Conservation (phyloP, 2,329 filamentous ascomycete genomes). For the Microdochium nivale region DNA sequence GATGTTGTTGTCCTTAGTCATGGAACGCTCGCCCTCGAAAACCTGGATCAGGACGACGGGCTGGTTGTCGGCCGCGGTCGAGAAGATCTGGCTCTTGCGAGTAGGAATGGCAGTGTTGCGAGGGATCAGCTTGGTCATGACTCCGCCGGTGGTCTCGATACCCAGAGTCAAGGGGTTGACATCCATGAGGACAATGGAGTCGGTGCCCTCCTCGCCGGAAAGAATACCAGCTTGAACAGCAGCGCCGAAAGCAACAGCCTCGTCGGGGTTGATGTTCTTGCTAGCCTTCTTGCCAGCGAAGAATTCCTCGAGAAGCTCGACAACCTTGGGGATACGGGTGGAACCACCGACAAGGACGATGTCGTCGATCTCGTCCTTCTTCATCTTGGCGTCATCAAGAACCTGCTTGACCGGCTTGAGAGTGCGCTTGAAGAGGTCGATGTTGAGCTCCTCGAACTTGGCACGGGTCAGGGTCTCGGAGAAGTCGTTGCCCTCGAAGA, state of each 20-base stretch:
- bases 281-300: conserved; percentile 93
- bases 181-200: conserved; percentile 86
- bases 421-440: conserved; percentile 98
- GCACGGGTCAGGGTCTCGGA: conserved; percentile 96
- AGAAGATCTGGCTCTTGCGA: conserved; percentile 97
- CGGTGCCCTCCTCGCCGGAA: conserved; percentile 74
- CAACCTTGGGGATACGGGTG: conserved; percentile 65
- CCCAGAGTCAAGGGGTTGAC: conserved; percentile 94
- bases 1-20: conserved; percentile 96
- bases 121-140: conserved; percentile 95
- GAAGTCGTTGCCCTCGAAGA: conserved; percentile 96
- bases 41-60: conserved; percentile 92
- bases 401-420: conserved; percentile 98
- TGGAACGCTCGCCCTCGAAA: conserved; percentile 83
- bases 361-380: conserved; percentile 1
- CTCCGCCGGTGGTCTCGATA: conserved; percentile 95
- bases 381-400: conserved; percentile 68
- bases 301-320: conserved; percentile 89
- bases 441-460: conserved; percentile 99
- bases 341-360: conserved; percentile 1
- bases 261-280: conserved; percentile 99
- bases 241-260: conserved; percentile 96
- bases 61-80: conserved; percentile 93
- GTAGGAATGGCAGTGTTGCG: conserved; percentile 93
- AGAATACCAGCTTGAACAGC: conserved; percentile 96